These are phyloP conservation scores for Peribolospora kevripleyi DNA, from an alignment of 768 basidiomycete genomes.

Conservation along the genomic window DNA sequence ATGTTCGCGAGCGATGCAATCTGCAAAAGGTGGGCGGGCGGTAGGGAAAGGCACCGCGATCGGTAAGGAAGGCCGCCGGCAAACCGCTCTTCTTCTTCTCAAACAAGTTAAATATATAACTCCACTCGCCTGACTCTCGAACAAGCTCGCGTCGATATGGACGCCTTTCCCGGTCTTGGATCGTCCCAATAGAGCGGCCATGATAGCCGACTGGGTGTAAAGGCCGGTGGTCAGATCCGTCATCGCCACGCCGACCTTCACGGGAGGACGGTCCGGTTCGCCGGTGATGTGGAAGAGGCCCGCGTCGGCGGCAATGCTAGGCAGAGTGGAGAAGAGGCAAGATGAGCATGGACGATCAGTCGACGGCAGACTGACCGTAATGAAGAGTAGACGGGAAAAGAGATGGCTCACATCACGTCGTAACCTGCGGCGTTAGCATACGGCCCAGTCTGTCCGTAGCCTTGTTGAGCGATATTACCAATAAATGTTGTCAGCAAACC, in stretches of 20 bases:
- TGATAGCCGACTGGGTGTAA: conserved; percentile 75
- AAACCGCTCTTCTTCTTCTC: neutral
- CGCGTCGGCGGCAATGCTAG: conserved; percentile 57
- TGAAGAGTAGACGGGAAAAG: neutral
- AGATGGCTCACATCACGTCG: conserved; percentile 32
- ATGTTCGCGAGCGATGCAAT: conserved; percentile 78
- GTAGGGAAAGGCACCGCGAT: neutral
- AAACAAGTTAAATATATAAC: neutral
- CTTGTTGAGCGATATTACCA: conserved; percentile 18
- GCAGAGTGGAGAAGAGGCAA: neutral
- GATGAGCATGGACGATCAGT: neutral
- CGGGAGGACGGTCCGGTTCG: conserved; percentile 59
- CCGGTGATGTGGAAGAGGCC: conserved; percentile 47
- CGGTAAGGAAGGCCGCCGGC: neutral
- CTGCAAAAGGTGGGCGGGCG: conserved; percentile 21
- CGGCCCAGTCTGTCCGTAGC: conserved; percentile 74
- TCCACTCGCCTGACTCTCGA: conserved; percentile 51
- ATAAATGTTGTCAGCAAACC: conserved; percentile 14
- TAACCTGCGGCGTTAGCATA: conserved; percentile 63
- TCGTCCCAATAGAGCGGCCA: conserved; percentile 65
- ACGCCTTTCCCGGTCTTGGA: conserved; percentile 63
- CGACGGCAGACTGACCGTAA: neutral
- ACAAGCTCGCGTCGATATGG: conserved; percentile 79
- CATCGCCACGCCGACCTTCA: conserved; percentile 84
- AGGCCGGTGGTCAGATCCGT: conserved; percentile 30